Percentiles rank a stretch among this genome's conserved stretches.
Conservation (phyloP, 2,329 filamentous ascomycete species). For the Alternaria triticimaculans region DNA sequence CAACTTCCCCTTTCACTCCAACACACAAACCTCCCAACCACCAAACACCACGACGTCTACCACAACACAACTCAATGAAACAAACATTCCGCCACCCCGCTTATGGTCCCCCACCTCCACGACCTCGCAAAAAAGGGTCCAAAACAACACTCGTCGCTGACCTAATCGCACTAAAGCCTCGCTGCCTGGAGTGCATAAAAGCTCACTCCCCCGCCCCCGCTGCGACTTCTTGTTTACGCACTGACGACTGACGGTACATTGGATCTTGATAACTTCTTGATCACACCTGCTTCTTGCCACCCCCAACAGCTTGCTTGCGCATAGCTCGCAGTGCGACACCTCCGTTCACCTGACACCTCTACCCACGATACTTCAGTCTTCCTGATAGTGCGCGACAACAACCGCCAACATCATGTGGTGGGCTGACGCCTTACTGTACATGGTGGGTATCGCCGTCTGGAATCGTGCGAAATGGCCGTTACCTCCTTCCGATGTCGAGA, state of each 20-base stretch:
- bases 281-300: neutral
- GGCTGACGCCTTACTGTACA: neutral
- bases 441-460: neutral
- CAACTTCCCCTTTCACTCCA: neutral
- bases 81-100: neutral
- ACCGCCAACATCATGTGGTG: constrained; percentile 1
- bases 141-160: neutral
- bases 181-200: neutral
- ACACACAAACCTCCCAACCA: neutral
- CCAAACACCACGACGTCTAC: neutral
- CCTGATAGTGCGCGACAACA: neutral
- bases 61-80: neutral
- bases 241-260: neutral
- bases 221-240: neutral
- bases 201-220: neutral
- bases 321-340: neutral
- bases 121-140: neutral
- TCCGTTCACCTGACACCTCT: neutral
- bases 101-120: neutral
- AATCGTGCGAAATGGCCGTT: neutral
- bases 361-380: neutral
- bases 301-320: neutral
- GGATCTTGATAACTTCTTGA: neutral
- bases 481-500: neutral
- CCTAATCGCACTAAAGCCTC: neutral